phyloP scores from a whole-genome alignment of 2,329 filamentous ascomycete genomes.

The Diaporthe caulivora region DNA sequence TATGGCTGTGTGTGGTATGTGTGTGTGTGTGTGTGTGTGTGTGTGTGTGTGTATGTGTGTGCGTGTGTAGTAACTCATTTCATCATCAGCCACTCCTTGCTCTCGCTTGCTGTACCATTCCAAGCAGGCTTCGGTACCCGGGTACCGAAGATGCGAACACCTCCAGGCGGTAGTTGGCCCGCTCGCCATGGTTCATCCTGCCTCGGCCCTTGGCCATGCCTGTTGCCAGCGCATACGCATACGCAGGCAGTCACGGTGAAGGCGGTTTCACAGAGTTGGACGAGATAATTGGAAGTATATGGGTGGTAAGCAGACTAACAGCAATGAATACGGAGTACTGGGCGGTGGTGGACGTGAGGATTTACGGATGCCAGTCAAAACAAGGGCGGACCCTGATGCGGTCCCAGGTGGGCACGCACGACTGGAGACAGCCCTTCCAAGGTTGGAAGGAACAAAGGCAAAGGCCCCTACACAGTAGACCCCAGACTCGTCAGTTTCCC shows the following conservation, averaged over 20 bases:
- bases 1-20: neutral
- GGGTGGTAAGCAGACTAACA: too few relatives aligned
- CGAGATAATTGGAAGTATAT: neutral
- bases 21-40: neutral
- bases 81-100: too few relatives aligned
- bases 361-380: slow-evolving; percentile 10
- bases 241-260: neutral
- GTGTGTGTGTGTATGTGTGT: neutral
- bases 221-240: neutral
- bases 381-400: slow-evolving; percentile 23
- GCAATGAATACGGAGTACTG: too few relatives aligned
- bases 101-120: too few relatives aligned
- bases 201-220: neutral
- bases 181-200: slow-evolving; percentile 10
- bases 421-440: slow-evolving; percentile 1
- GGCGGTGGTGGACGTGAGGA: neutral
- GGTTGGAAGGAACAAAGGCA: slow-evolving; percentile 14
- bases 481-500: neutral
- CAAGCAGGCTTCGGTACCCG: too few relatives aligned
- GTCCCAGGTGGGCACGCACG: slow-evolving; percentile 8
- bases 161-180: neutral
- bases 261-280: neutral
- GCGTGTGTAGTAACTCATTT: neutral
- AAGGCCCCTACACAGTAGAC: neutral
- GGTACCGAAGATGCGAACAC: too few relatives aligned